Conservation (phyloP, 2,329 filamentous ascomycete genomes). For the Metarhizium anisopliae region DNA sequence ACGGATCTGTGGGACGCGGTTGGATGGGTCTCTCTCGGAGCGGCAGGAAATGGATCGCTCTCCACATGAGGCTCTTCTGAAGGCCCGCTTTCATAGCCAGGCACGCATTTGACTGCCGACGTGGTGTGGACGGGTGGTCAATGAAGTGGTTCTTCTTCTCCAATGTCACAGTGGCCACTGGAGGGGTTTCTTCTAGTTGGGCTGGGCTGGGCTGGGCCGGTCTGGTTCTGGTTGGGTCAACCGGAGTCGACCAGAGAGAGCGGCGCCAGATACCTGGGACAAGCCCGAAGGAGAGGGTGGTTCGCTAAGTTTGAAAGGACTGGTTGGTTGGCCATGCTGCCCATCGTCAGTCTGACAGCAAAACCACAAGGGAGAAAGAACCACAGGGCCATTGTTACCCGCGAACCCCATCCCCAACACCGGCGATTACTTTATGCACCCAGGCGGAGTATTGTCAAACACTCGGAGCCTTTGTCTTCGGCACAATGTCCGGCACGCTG, state of each 20-base stretch:
- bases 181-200: not conserved
- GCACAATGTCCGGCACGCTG: no score
- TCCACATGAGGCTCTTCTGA: conserved; percentile 14
- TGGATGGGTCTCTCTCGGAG: conserved; percentile 3
- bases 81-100: conserved; percentile 10
- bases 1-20: conserved; percentile 8
- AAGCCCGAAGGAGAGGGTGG: not conserved
- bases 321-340: not conserved
- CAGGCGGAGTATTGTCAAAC: not conserved
- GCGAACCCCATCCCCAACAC: not conserved
- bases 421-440: not conserved
- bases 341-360: not conserved
- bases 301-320: not conserved
- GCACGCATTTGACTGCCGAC: conserved; percentile 9
- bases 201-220: not conserved
- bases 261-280: not conserved
- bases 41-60: conserved; percentile 11
- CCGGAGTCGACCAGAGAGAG: not conserved
- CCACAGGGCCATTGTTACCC: conserved; percentile 2
- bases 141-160: conserved; percentile 5
- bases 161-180: conserved; percentile 6
- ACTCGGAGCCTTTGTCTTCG: no score
- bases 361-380: not conserved
- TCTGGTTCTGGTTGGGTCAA: not conserved
- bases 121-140: conserved; percentile 7